A percentile compares a stretch with the other conserved stretches of the same genome.
Evolutionary conservation across 495 filamentous ascomycete species (phyloP).

Genomic region (Penicillium dipodomyicola): DNA sequence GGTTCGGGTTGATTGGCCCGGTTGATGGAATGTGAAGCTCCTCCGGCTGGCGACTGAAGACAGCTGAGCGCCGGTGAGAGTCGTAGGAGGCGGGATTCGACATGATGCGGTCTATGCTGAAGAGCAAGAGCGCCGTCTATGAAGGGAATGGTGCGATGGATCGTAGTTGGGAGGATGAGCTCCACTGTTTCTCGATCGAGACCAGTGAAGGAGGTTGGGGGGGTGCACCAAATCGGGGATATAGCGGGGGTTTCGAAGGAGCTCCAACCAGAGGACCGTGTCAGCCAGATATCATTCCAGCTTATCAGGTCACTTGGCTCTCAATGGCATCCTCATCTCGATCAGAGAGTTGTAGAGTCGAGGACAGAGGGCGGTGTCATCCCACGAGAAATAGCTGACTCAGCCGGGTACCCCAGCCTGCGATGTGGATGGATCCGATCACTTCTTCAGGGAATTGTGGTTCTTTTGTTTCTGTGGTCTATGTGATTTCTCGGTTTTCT

Average conservation of each 20-base stretch:
- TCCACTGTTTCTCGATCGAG: conserved; percentile 20
- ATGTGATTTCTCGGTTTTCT: not conserved
- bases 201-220: conserved; percentile 8
- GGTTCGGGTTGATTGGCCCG: conserved; percentile 39
- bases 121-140: conserved; percentile 16
- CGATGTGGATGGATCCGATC: conserved; percentile 2
- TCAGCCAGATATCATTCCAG: conserved; percentile 17
- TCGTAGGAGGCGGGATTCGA: conserved; percentile 53
- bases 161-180: conserved; percentile 17
- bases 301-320: conserved; percentile 13
- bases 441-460: conserved; percentile 2
- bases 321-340: conserved; percentile 21
- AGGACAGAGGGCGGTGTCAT: conserved; percentile 9
- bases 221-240: not conserved
- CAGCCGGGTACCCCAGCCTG: conserved; percentile 7
- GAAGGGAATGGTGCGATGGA: conserved; percentile 18
- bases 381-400: conserved; percentile 6
- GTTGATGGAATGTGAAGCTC: conserved; percentile 76
- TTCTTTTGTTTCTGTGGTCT: not conserved
- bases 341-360: not conserved
- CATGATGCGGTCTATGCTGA: conserved; percentile 26
- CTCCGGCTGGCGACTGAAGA: conserved; percentile 57
- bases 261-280: conserved; percentile 36
- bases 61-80: conserved; percentile 51
- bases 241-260: conserved; percentile 28